phyloP scores from a whole-genome alignment of 768 basidiomycete species.

The Termitomyces sp. region DNA sequence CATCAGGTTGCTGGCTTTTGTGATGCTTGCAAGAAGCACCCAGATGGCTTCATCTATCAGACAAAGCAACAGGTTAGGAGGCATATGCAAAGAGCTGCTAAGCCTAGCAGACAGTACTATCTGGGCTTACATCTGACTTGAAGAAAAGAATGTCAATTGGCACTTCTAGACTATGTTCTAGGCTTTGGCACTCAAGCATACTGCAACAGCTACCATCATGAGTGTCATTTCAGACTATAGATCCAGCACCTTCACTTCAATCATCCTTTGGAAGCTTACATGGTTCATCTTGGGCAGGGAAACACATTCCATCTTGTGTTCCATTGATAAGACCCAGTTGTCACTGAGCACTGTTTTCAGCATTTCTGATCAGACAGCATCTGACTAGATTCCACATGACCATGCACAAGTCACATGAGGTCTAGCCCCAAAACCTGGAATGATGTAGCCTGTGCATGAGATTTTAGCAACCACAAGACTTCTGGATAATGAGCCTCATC shows the following conservation, averaged over 20 bases:
- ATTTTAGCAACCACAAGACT: too few species aligned
- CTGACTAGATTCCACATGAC: too few species aligned
- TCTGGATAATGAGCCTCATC: too few species aligned
- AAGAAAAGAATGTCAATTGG: neutral
- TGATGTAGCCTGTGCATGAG: too few species aligned
- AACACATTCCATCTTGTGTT: neutral
- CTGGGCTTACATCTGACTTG: neutral
- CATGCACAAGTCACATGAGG: too few species aligned
- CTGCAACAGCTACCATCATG: neutral
- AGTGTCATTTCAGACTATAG: neutral
- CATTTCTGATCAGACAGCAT: too few species aligned
- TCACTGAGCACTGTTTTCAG: too few species aligned
- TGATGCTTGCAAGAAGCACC: neutral
- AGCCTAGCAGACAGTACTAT: neutral
- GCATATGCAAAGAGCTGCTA: neutral
- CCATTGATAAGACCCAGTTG: too few species aligned
- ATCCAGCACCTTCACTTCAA: neutral
- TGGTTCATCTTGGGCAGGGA: too few species aligned
- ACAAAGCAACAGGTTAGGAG: neutral
- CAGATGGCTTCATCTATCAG: neutral
- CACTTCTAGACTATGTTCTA: neutral
- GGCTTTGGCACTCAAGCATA: neutral
- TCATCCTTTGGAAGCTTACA: too few species aligned
- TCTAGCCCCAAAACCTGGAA: too few species aligned
- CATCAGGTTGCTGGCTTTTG: neutral